These are phyloP conservation scores for Amesomyces nigricolor DNA, from an alignment of 2,329 filamentous ascomycete genomes.

Conservation along the genomic window DNA sequence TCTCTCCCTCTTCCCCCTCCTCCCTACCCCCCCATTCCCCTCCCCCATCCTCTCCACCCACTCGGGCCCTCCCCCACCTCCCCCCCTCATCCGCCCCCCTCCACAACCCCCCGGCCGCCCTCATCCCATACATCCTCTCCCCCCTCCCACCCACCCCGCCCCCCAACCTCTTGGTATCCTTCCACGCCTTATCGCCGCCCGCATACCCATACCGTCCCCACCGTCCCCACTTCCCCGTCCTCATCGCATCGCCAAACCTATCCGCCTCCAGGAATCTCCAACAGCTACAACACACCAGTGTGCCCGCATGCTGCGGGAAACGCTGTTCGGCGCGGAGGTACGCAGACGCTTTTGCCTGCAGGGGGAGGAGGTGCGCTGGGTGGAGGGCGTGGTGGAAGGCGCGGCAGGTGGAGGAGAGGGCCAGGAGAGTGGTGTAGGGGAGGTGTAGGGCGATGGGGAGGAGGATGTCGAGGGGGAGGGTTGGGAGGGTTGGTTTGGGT, in stretches of 20 bases:
- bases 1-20: neutral
- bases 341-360: slow-evolving; percentile 1
- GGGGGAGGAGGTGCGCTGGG: neutral
- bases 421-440: slow-evolving; percentile 8
- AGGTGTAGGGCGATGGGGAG: slow-evolving; percentile 5
- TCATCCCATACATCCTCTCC: too few relatives aligned
- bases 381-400: neutral
- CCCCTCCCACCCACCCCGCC: neutral
- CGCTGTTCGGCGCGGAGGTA: slow-evolving; percentile 10
- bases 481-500: neutral
- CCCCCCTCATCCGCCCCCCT: too few relatives aligned
- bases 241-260: slow-evolving; percentile 5
- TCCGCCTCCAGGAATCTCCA: neutral
- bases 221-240: neutral
- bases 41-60: neutral
- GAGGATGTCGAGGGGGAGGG: slow-evolving; percentile 17
- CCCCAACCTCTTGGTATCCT: too few relatives aligned
- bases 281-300: slow-evolving; percentile 16
- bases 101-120: neutral
- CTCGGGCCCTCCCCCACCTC: too few relatives aligned
- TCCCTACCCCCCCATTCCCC: too few relatives aligned
- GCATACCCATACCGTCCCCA: neutral
- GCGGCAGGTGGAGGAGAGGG: slow-evolving; percentile 3
- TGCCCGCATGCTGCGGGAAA: slow-evolving; percentile 10
- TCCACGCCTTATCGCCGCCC: neutral